phyloP scores from a whole-genome alignment of 805 yeast genomes.

The Myxozyma vanderwaltii region DNA sequence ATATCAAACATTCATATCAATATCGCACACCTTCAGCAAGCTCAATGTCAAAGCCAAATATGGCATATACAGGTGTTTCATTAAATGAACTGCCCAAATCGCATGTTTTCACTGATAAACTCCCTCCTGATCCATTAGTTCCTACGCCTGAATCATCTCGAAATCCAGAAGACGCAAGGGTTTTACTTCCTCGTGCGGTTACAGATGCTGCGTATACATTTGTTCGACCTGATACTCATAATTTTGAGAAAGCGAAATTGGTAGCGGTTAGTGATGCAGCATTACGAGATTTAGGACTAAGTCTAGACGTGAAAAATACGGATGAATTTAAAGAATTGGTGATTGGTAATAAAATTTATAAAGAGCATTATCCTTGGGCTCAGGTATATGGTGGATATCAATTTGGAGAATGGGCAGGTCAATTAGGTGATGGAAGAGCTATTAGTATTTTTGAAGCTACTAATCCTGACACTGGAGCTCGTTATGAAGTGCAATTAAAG shows the following conservation, averaged over 20 bases:
- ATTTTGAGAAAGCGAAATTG: slow-evolving; percentile 48
- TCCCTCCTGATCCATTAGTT: slow-evolving; percentile 46
- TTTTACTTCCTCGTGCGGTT: slow-evolving; percentile 56
- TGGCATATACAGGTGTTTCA: slow-evolving; percentile 40
- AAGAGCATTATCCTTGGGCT: slow-evolving; percentile 71
- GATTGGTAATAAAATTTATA: slow-evolving; percentile 58
- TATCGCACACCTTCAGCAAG: too few relatives aligned
- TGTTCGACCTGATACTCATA: slow-evolving; percentile 59
- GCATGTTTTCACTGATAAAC: slow-evolving; percentile 40
- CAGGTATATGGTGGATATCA: slow-evolving; percentile 96
- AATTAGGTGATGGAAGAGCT: slow-evolving; percentile 94
- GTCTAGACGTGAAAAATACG: slow-evolving; percentile 45
- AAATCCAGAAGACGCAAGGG: slow-evolving; percentile 40
- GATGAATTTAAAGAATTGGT: slow-evolving; percentile 56
- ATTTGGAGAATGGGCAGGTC: slow-evolving; percentile 96
- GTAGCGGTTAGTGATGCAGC: slow-evolving; percentile 64
- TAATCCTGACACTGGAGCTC: slow-evolving; percentile 47
- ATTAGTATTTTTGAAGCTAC: slow-evolving; percentile 73
- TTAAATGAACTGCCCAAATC: slow-evolving; percentile 36
- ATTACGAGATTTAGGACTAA: slow-evolving; percentile 61
- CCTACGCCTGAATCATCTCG: slow-evolving; percentile 45
- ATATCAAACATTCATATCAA: too few relatives aligned
- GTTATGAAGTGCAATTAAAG: slow-evolving; percentile 71
- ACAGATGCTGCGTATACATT: slow-evolving; percentile 71
- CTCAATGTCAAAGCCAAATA: slow-evolving; percentile 63